Conservation (phyloP, 2,329 filamentous ascomycete species). For the Polychaeton citri region DNA sequence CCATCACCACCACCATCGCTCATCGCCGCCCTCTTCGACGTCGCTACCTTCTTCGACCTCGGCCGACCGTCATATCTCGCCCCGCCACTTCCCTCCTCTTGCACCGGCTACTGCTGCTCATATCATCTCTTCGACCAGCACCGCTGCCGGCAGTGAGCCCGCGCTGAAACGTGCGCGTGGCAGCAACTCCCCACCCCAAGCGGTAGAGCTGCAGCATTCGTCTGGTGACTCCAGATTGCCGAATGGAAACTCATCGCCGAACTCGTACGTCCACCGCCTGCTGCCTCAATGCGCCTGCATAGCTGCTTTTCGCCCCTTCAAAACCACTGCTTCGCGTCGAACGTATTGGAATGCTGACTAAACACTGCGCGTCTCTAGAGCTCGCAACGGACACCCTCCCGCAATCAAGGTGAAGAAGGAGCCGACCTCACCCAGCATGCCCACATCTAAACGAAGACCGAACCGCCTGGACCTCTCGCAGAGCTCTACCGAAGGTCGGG, state of each 20-base stretch:
- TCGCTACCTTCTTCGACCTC: slow-evolving; percentile 2
- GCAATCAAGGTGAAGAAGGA: slow-evolving; percentile 97
- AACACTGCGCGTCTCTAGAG: slow-evolving; percentile 19
- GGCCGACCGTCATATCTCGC: slow-evolving; percentile 16
- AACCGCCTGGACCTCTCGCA: slow-evolving; percentile 62
- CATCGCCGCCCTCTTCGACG: slow-evolving; percentile 3
- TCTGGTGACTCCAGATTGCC: slow-evolving; percentile 20
- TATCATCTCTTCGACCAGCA: slow-evolving; percentile 3
- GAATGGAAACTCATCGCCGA: slow-evolving; percentile 39
- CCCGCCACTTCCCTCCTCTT: slow-evolving; percentile 31
- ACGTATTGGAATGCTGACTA: neutral
- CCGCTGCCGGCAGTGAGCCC: slow-evolving; percentile 9
- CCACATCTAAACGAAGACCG: slow-evolving; percentile 59
- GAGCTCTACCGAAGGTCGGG: slow-evolving; percentile 29
- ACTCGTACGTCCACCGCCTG: slow-evolving; percentile 29
- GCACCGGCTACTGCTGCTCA: slow-evolving; percentile 15
- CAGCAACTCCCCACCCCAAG: slow-evolving; percentile 24
- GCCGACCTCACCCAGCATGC: slow-evolving; percentile 68
- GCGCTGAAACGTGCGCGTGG: slow-evolving; percentile 18
- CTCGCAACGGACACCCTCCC: slow-evolving; percentile 43
- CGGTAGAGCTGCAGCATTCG: slow-evolving; percentile 22
- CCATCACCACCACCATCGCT: neutral
- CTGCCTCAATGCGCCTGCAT: neutral
- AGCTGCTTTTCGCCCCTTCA: too few relatives aligned
- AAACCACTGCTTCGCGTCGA: neutral